Conservation (phyloP, 2,329 filamentous ascomycete genomes). For the Fusarium verrucosum region DNA sequence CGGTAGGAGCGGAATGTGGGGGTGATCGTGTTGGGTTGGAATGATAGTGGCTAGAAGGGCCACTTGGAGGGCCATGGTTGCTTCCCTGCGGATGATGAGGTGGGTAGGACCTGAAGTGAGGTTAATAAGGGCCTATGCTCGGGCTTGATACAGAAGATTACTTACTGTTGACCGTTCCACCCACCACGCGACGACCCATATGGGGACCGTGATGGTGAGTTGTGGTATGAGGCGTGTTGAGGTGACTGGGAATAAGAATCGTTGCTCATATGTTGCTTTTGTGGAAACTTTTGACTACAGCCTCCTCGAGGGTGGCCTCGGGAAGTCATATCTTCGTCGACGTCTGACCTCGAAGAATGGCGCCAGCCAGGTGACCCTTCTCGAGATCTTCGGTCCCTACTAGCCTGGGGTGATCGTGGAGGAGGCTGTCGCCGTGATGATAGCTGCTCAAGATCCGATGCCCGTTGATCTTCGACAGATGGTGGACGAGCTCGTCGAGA, state of each 20-base stretch:
- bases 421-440: constrained; percentile 35
- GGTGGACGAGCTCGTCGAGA: constrained; percentile 35
- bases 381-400: constrained; percentile 45
- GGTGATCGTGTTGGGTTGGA: constrained; percentile 58
- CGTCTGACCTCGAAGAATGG: constrained; percentile 59
- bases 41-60: constrained; percentile 65
- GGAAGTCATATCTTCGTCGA: constrained; percentile 61
- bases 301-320: constrained; percentile 56
- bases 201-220: constrained; percentile 57
- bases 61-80: constrained; percentile 62
- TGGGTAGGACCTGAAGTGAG: constrained; percentile 64
- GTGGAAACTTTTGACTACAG: constrained; percentile 52
- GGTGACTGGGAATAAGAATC: constrained; percentile 55
- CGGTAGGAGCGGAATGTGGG: constrained; percentile 65
- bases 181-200: constrained; percentile 53
- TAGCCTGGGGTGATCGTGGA: constrained; percentile 43
- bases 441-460: constrained; percentile 32
- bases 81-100: constrained; percentile 64
- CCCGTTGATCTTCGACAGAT: constrained; percentile 39
- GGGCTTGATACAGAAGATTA: background rate
- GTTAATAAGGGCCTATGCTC: constrained; percentile 7
- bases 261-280: constrained; percentile 50
- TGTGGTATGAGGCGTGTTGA: constrained; percentile 57
- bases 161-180: constrained; percentile 55
- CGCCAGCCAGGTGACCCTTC: constrained; percentile 45